Evolutionary conservation across 768 basidiomycete species (phyloP), one percentile per base, ranked within the genome.

Genomic region (Mycena capillaripes): DNA sequence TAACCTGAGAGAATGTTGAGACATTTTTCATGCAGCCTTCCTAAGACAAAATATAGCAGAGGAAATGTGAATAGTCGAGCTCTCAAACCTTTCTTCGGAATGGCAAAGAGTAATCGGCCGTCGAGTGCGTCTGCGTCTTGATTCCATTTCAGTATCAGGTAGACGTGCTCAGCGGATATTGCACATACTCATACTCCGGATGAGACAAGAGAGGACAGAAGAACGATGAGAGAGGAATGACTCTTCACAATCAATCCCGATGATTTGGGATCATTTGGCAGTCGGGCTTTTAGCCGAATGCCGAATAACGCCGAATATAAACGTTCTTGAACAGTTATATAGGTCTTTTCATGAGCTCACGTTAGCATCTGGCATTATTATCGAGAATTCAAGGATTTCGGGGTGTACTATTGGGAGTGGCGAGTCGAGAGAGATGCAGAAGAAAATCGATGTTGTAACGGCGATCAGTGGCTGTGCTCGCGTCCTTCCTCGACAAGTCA

Each of bases 51-150:
- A 34, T 14, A 44, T 29, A 48, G 74, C 64, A 52, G 72, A 66
- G n/a, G 30, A 52, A 29, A 23, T 17, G 19, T 16, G 29, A 0
- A 19, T n/a, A 40, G 23, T 29, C 34, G 46, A 62, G 50, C 58
- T 46, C 44, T 77, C 75, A 56, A 73, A 92, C 97, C 97, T 90
- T 99, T 99, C 87, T 99, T 99, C 2, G 97, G 97, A 76, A 99
- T 95, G 11, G 97, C 97, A 76, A 99, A 97, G 44, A 99, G 86
- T 71, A 97, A 79, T 50, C 97, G 90, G 56, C 95, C 96, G 71
- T 95, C 88, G 64, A 99, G 88, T 23, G 92, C 84, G 75, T 96
- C 95, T n/a, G 88, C 80, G 80, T 96, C 92, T 90, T 75, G 46
- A 42, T 30, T n/a, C 38, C 5, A 23, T 53, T 52, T 72, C 32